Evolutionary conservation across 805 yeast species (phyloP), one percentile per base, ranked within the genome.

Genomic region (Candida nitratophila): DNA sequence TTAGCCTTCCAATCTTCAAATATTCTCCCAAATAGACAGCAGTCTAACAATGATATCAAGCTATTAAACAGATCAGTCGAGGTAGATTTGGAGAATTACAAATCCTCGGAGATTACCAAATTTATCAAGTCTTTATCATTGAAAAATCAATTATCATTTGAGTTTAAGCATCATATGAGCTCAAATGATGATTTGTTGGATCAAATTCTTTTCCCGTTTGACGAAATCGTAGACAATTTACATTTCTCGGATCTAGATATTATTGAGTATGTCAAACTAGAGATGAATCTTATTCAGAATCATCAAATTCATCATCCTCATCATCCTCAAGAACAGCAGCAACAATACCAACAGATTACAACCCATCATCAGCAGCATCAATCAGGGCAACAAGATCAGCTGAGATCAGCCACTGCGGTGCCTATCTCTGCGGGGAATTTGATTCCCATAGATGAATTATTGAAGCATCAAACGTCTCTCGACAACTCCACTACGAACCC

Each of bases 171-270:
- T 24, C 27, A 24, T 24, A 24, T 24, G 27, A 10, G n/a, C 8
- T 4, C 15, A 8, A 12, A 11, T 29, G 32, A 29, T 11, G 32
- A 29, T 12, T 11, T 29, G 14, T 12, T 29, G 4, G 64, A 65
- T 37, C 53, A 60, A 17, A 44, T 66, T 16, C 38, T 69, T 26
- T 66, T 67, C 44, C 73, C 73, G 1, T 42, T 45, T 2, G 69
- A 66, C 43, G 73, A 69, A 44, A 51, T 46, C 12, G 59, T 68
- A 7, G 33, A 41, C 12, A 65, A 66, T 43, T 51, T 44, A n/a
- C 60, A 57, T 35, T 42, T 61, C n/a, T 47, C 57, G 1, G 69
- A 67, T 37, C 51, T 49, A n/a, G 71, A 67, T 31, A 63, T 68
- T 24, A 59, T 61, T 10, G 37, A 32, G 8, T 43, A 59, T 3